A percentile compares a stretch with the other conserved stretches of the same genome.
phyloP scores from a whole-genome alignment of 2,329 filamentous ascomycete species.

The Aspergillus quadrilineatus region DNA sequence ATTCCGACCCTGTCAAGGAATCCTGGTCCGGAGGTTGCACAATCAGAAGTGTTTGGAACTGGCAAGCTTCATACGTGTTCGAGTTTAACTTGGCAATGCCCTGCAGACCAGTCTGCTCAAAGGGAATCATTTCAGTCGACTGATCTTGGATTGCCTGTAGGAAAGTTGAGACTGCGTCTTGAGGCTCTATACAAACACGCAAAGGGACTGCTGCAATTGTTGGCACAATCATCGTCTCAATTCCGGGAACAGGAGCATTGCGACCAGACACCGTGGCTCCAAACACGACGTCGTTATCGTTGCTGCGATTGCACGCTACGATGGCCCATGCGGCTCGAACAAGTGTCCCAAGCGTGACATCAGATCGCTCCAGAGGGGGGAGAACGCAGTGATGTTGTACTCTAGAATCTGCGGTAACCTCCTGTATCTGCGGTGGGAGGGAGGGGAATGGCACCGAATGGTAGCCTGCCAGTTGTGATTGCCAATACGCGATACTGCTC shows the following conservation, averaged over 20 bases:
- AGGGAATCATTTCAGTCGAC: slow-evolving; percentile 58
- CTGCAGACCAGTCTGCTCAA: slow-evolving; percentile 62
- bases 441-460: no score
- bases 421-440: no score
- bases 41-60: not conserved
- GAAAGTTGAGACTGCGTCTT: slow-evolving; percentile 47
- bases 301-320: slow-evolving; percentile 47
- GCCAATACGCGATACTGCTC: no score
- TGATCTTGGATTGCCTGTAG: slow-evolving; percentile 58
- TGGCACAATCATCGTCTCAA: slow-evolving; percentile 50
- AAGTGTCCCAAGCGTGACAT: slow-evolving; percentile 49
- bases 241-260: slow-evolving; percentile 50
- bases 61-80: not conserved
- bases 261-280: slow-evolving; percentile 56
- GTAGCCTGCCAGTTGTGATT: no score
- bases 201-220: slow-evolving; percentile 37
- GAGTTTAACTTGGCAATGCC: slow-evolving; percentile 54
- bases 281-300: slow-evolving; percentile 51
- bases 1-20: no score
- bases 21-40: no score
- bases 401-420: not conserved
- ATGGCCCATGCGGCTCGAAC: slow-evolving; percentile 55
- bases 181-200: slow-evolving; percentile 39
- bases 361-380: not conserved
- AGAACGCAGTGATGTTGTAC: not conserved